These are phyloP conservation scores for Naegleria gruberi DNA, from an alignment of 208 protist species.

Conservation along the genomic window DNA sequence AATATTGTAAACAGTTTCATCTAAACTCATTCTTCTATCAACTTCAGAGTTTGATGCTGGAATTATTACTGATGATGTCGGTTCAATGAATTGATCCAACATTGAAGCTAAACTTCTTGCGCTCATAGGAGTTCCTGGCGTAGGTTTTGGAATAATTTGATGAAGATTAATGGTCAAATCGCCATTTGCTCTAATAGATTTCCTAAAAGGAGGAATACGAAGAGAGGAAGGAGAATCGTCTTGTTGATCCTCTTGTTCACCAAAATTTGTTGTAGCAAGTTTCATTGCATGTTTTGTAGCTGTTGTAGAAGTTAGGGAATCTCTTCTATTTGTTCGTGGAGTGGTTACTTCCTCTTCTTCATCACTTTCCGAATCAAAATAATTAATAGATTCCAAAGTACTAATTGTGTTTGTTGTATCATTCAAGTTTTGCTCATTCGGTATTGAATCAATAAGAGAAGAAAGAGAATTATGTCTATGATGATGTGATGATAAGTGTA, in stretches of 20 bases:
- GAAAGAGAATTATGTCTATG: neutral
- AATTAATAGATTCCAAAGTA: too few species aligned
- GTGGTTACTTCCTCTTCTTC: neutral
- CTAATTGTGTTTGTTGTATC: too few species aligned
- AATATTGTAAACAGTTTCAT: neutral
- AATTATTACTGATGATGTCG: neutral
- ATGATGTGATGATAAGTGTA: neutral
- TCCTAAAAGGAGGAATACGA: too few species aligned
- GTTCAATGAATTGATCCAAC: neutral
- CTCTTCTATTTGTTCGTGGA: neutral
- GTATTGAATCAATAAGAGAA: neutral
- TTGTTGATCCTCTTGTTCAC: neutral
- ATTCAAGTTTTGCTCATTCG: too few species aligned
- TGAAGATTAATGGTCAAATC: neutral
- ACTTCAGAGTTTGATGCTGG: neutral
- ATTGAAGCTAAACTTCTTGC: neutral
- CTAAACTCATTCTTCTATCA: neutral
- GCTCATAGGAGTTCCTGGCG: neutral
- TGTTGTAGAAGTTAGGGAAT: neutral
- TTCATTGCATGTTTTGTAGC: neutral
- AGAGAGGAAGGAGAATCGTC: neutral
- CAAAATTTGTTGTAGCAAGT: neutral
- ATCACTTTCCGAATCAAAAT: neutral
- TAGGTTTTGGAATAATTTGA: neutral
- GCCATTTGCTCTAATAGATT: too few species aligned